Conservation (phyloP, 1,139 yeast species). For the Blastobotrys illinoisensis region DNA sequence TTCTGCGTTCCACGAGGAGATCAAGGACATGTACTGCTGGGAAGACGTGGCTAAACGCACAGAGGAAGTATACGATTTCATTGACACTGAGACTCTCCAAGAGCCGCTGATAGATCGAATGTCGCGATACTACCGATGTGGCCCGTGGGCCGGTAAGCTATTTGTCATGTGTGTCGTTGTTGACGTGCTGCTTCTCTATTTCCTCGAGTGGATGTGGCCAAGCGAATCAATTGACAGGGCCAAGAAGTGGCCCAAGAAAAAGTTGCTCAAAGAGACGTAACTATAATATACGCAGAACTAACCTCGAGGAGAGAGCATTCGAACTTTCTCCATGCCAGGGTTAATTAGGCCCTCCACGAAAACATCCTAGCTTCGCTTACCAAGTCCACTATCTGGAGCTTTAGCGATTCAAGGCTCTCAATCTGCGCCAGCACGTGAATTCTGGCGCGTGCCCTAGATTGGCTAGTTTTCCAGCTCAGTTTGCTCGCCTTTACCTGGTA, state of each 20-base stretch:
- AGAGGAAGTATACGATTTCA: constrained; percentile 63
- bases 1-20: constrained; percentile 67
- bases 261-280: constrained; percentile 1
- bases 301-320: too few species aligned
- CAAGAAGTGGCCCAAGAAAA: constrained; percentile 62
- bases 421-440: constrained; percentile 3
- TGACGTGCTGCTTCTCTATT: constrained; percentile 58
- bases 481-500: background rate
- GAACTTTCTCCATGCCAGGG: too few species aligned
- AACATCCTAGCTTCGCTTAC: background rate
- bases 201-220: constrained; percentile 72
- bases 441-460: background rate
- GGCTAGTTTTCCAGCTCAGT: background rate
- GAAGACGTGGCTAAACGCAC: constrained; percentile 81
- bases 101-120: constrained; percentile 50
- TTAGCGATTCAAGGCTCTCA: constrained; percentile 6
- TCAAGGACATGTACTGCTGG: constrained; percentile 89
- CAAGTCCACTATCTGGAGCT: constrained; percentile 7
- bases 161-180: constrained; percentile 74
- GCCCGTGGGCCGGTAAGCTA: constrained; percentile 78
- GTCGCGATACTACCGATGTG: constrained; percentile 63
- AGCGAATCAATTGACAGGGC: constrained; percentile 61
- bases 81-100: constrained; percentile 42
- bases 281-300: too few species aligned
- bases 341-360: too few species aligned